phyloP scores from a whole-genome alignment of 1,139 yeast genomes.

The Yamadazyma spencermartinsiae region DNA sequence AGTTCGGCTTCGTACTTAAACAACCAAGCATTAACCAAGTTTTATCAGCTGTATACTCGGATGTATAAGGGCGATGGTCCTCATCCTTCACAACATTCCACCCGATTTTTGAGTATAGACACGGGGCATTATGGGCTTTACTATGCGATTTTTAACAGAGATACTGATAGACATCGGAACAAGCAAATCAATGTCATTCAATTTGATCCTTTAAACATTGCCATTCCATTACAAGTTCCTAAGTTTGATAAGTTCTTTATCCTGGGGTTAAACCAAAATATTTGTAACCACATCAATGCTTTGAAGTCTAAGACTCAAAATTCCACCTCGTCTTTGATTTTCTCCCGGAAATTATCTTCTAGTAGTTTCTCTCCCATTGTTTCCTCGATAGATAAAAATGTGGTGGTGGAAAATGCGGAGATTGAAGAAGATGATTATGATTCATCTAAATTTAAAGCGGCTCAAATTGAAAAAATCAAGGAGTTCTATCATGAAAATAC shows the following conservation, averaged over 20 bases:
- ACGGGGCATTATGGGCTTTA: slow-evolving; percentile 49
- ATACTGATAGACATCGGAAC: slow-evolving; percentile 25
- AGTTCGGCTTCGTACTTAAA: slow-evolving; percentile 39
- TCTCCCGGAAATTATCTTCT: slow-evolving; percentile 12
- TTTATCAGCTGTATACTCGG: slow-evolving; percentile 27
- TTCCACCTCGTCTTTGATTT: slow-evolving; percentile 18
- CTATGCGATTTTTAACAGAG: slow-evolving; percentile 43
- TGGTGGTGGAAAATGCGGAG: slow-evolving; percentile 1
- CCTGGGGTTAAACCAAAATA: slow-evolving; percentile 29
- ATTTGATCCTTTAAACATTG: slow-evolving; percentile 13
- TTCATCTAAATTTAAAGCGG: not conserved
- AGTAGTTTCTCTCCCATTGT: not conserved
- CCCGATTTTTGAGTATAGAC: slow-evolving; percentile 30
- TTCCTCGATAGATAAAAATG: not conserved
- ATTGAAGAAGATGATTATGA: slow-evolving; percentile 6
- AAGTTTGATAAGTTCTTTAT: slow-evolving; percentile 27
- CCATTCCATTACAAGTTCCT: slow-evolving; percentile 3
- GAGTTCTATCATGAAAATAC: slow-evolving; percentile 14
- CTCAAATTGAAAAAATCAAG: slow-evolving; percentile 8
- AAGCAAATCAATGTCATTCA: slow-evolving; percentile 12
- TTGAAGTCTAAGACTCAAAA: slow-evolving; percentile 24
- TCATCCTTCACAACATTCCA: slow-evolving; percentile 28
- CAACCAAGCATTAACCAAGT: slow-evolving; percentile 22
- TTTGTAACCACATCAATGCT: slow-evolving; percentile 23
- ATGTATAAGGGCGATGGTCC: slow-evolving; percentile 27